Percentiles rank a stretch among this genome's conserved stretches.
Conservation (phyloP, 371 early-diverging fungal genomes). For the Parasitella parasitica region DNA sequence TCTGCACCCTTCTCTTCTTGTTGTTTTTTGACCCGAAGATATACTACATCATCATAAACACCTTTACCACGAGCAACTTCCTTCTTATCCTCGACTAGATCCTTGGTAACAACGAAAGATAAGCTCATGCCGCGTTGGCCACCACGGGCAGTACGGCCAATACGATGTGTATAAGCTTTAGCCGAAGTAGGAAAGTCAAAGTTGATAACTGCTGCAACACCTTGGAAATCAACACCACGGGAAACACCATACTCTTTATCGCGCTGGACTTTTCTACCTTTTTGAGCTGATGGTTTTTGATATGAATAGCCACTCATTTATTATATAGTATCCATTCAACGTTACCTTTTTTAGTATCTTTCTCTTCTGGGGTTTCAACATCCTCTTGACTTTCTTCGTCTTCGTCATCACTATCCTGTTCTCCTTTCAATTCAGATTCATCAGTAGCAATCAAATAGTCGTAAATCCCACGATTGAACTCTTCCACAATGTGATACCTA, state of each 20-base stretch:
- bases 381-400: conserved; percentile 35
- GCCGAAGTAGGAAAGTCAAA: conserved; percentile 95
- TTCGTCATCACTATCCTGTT: conserved; percentile 67
- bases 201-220: conserved; percentile 94
- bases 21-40: conserved; percentile 69
- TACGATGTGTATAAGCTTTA: conserved; percentile 94
- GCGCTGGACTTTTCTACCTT: conserved; percentile 49
- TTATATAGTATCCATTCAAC: background rate
- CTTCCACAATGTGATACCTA: conserved; percentile 91
- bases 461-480: conserved; percentile 96
- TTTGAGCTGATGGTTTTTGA: conserved; percentile 26
- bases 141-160: conserved; percentile 97
- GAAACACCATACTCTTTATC: conserved; percentile 95
- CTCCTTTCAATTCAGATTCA: conserved; percentile 74
- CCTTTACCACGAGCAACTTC: conserved; percentile 39
- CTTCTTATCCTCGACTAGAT: conserved; percentile 34
- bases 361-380: conserved; percentile 17
- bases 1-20: conserved; percentile 64
- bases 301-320: background rate
- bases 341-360: conserved; percentile 20
- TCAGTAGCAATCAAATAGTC: conserved; percentile 96
- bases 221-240: conserved; percentile 96
- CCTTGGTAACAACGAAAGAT: conserved; percentile 73
- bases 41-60: conserved; percentile 64
- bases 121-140: conserved; percentile 88